Conservation (phyloP, 805 yeast genomes). For the baker's yeast (Saccharomyces cerevisiae) region DNA sequence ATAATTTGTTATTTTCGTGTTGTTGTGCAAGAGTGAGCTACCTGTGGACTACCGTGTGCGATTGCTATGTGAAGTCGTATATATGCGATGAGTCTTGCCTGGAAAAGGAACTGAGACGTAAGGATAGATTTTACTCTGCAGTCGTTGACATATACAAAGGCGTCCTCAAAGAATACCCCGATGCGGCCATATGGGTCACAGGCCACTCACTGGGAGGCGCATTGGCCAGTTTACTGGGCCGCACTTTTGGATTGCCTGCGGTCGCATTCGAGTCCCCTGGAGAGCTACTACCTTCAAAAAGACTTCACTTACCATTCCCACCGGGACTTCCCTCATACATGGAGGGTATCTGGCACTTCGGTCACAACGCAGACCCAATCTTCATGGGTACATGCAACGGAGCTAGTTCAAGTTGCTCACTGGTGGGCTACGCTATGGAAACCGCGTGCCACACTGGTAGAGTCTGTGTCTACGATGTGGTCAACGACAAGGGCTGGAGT, state of each 20-base stretch:
- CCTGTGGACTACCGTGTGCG: slow-evolving; percentile 92
- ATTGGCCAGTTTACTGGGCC: slow-evolving; percentile 66
- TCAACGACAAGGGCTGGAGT: slow-evolving; percentile 83
- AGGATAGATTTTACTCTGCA: slow-evolving; percentile 78
- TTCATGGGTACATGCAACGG: slow-evolving; percentile 96
- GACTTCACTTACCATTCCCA: slow-evolving; percentile 86
- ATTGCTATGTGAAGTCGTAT: slow-evolving; percentile 75
- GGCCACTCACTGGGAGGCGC: slow-evolving; percentile 97
- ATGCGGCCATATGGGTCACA: slow-evolving; percentile 74
- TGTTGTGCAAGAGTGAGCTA: slow-evolving; percentile 92
- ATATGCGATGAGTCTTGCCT: slow-evolving; percentile 85
- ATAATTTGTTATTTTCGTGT: slow-evolving; percentile 83
- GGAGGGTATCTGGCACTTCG: slow-evolving; percentile 90
- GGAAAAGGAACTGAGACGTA: slow-evolving; percentile 62
- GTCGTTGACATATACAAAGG: slow-evolving; percentile 67
- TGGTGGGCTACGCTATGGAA: slow-evolving; percentile 96
- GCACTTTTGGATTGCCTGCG: slow-evolving; percentile 84
- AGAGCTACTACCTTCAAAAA: slow-evolving; percentile 69
- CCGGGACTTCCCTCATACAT: slow-evolving; percentile 74
- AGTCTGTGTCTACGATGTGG: slow-evolving; percentile 83
- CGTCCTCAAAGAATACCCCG: slow-evolving; percentile 59
- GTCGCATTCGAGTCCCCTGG: slow-evolving; percentile 94
- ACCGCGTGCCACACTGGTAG: slow-evolving; percentile 88
- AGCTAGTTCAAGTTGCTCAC: slow-evolving; percentile 77
- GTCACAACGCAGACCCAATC: slow-evolving; percentile 95